Evolutionary conservation across 148 eudicot genomes (phyloP), one percentile per base, ranked within the genome.

Genomic region (Rhododendron ferrugineum): DNA sequence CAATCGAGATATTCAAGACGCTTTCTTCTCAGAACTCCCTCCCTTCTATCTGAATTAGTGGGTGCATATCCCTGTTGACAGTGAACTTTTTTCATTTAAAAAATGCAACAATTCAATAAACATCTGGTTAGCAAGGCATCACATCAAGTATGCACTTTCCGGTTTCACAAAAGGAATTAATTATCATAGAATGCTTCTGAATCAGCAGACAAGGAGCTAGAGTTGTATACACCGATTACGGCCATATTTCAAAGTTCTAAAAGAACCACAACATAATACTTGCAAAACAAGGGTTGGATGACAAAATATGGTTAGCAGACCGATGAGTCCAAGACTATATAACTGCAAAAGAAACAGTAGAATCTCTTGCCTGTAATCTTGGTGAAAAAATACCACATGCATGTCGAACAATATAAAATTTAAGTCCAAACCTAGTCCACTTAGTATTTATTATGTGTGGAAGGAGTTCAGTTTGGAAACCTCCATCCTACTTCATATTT

Each of bases 11-110:
- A 95, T 81, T 97, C 99, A 22, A 90, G 87, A 83, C 98, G 98
- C 90, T 97, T 97, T 94, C 99, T 94, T 88, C 94, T 95, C 90
- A 97, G 74, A 91, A 97, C 96, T 86, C 92, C 98, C 87, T 95
- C 99, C 95, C 99, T 94, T 95, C 99, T 92, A 95, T 97, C 98
- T 92, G 98, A 95, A 97, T 95, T 97, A 95, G 98, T 91, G 89
- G 99, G 98, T 92, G 99, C 99, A 95, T 97, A 94, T 92, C 98
- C 98, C 98, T 97, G 98, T 95, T 87, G 93, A 92, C 94, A 94
- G 96, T 90, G 88, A 90, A 92, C 91, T 81, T 87, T 89, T 91
- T 88, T 91, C 91, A 85, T 93, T 86, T 82, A 88, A 89, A 85
- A 79, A 66, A 79, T 9, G 49, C 62, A 88, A 87, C 86, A 66